Conservation (phyloP, 345 rosid species). For the Sonneratia caseolaris region DNA sequence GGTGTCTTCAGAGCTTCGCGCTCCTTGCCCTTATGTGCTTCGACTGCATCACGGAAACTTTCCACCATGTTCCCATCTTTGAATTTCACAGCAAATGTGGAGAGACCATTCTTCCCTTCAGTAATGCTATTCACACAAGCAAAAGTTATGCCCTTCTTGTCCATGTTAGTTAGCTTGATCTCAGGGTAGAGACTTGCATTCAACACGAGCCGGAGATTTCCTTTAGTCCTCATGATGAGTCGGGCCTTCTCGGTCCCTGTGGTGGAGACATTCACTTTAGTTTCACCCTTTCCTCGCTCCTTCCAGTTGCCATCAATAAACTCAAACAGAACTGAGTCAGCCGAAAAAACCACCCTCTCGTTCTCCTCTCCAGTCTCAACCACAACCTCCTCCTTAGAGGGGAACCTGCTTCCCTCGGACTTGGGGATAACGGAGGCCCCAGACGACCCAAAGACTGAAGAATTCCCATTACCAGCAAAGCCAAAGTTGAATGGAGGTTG, state of each 20-base stretch:
- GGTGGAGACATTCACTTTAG: slow-evolving; percentile 70
- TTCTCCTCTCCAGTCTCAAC: slow-evolving; percentile 95
- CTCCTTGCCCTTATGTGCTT: slow-evolving; percentile 42
- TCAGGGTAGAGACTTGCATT: slow-evolving; percentile 85
- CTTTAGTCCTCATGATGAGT: slow-evolving; percentile 80
- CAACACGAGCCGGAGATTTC: slow-evolving; percentile 78
- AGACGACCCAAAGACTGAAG: slow-evolving; percentile 43
- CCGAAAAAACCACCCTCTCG: slow-evolving; percentile 60
- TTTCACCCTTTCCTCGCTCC: slow-evolving; percentile 96
- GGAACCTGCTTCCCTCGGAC: slow-evolving; percentile 51
- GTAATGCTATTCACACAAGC: slow-evolving; percentile 66
- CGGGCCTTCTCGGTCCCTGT: slow-evolving; percentile 51
- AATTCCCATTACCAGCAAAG: slow-evolving; percentile 44
- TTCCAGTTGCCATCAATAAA: slow-evolving; percentile 69
- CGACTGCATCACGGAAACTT: slow-evolving; percentile 50
- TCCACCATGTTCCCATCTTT: slow-evolving; percentile 58
- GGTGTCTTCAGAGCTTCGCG: slow-evolving; percentile 50
- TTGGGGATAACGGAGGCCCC: slow-evolving; percentile 45
- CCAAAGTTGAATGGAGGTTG: slow-evolving; percentile 46
- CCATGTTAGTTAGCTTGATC: slow-evolving; percentile 91
- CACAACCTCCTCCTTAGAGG: slow-evolving; percentile 66
- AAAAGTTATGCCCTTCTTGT: slow-evolving; percentile 87
- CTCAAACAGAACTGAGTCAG: slow-evolving; percentile 75
- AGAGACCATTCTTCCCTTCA: slow-evolving; percentile 57
- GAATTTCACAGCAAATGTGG: slow-evolving; percentile 79